Evolutionary conservation across 139 green algal species (phyloP).

Genomic region (Desmodesmus armatus): DNA sequence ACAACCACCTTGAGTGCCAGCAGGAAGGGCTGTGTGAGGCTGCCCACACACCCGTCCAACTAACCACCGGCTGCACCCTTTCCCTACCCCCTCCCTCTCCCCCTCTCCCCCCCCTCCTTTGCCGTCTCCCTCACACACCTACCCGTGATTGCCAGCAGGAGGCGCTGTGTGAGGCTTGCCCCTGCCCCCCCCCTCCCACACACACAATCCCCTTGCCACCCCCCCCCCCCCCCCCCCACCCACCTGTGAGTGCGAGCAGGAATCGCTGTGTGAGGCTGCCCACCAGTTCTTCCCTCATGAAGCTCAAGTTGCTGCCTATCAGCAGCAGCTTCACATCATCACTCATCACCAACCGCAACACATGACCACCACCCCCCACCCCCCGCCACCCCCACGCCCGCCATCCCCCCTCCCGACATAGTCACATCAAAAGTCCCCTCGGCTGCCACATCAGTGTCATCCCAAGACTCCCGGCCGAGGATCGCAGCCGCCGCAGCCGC

Average conservation of each 20-base stretch:
- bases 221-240: not conserved
- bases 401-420: too few relatives aligned
- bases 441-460: not conserved
- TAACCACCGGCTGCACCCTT: too few relatives aligned
- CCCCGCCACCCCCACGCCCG: not conserved
- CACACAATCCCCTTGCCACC: too few relatives aligned
- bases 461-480: not conserved
- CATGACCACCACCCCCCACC: not conserved
- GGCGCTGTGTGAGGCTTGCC: too few relatives aligned
- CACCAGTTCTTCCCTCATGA: conserved; percentile 22
- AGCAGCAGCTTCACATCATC: conserved; percentile 45
- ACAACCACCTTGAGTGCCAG: too few relatives aligned
- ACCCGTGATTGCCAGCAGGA: too few relatives aligned
- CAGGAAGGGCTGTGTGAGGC: too few relatives aligned
- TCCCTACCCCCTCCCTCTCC: too few relatives aligned
- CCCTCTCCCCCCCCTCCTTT: too few relatives aligned
- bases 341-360: not conserved
- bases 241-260: conserved; percentile 47
- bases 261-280: conserved; percentile 43
- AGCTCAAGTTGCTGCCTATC: conserved; percentile 34
- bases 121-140: too few relatives aligned
- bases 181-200: too few relatives aligned
- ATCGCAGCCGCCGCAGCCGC: conserved; percentile 30
- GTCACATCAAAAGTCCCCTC: not conserved
- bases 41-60: too few relatives aligned